These are phyloP conservation scores for Sphaerulina musiva DNA, from an alignment of 2,329 filamentous ascomycete genomes.

Conservation along the genomic window DNA sequence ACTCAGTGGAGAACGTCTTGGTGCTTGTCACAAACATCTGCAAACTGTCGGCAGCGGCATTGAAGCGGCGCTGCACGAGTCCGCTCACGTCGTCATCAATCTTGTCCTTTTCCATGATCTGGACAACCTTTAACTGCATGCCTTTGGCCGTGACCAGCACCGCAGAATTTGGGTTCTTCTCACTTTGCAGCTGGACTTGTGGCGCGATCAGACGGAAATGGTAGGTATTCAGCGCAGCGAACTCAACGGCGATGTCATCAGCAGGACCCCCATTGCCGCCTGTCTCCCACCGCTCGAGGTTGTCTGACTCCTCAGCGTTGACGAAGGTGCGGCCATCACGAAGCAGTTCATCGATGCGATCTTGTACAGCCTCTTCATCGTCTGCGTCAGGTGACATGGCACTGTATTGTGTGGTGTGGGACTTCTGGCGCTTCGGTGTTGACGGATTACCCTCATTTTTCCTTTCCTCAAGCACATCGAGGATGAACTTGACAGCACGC, in stretches of 20 bases:
- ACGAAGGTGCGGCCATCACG: slow-evolving; percentile 79
- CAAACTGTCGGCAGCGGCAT: slow-evolving; percentile 92
- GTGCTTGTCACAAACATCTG: slow-evolving; percentile 97
- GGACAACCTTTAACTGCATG: slow-evolving; percentile 95
- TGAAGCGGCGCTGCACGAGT: slow-evolving; percentile 87
- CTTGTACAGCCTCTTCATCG: slow-evolving; percentile 64
- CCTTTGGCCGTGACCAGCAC: slow-evolving; percentile 93
- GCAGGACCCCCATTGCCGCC: slow-evolving; percentile 33
- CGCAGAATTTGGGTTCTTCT: slow-evolving; percentile 96
- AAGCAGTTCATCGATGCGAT: slow-evolving; percentile 78
- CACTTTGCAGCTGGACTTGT: slow-evolving; percentile 95
- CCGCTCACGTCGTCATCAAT: slow-evolving; percentile 90
- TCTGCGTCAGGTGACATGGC: slow-evolving; percentile 45
- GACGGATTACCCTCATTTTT: slow-evolving; percentile 56
- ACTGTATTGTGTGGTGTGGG: slow-evolving; percentile 23
- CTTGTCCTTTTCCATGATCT: slow-evolving; percentile 94
- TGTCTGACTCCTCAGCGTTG: slow-evolving; percentile 56
- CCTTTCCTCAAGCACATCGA: slow-evolving; percentile 95
- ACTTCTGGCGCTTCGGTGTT: slow-evolving; percentile 24
- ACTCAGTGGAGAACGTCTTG: slow-evolving; percentile 76
- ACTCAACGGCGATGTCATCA: slow-evolving; percentile 77
- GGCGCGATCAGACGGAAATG: slow-evolving; percentile 91
- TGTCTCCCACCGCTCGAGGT: slow-evolving; percentile 37
- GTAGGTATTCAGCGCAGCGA: slow-evolving; percentile 85
- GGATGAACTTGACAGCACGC: slow-evolving; percentile 91